A percentile compares a stretch with the other conserved stretches of the same genome.
Conservation (phyloP, 2,329 filamentous ascomycete species). For the Chaetomium sp. region DNA sequence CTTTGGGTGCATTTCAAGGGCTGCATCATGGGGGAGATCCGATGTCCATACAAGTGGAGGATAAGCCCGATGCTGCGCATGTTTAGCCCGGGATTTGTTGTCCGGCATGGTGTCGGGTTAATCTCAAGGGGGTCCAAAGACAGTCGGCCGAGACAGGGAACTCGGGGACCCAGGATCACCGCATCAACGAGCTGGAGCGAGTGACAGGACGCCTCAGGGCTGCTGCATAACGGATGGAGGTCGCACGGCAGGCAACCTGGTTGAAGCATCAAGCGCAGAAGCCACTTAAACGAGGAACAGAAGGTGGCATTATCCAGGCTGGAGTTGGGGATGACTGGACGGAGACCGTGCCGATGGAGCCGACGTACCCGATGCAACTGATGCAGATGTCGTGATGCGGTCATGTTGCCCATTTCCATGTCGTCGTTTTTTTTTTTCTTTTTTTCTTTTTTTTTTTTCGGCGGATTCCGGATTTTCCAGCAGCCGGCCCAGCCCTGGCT, state of each 20-base stretch:
- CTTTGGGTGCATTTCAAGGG: background rate
- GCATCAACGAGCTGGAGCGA: background rate
- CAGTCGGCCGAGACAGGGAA: background rate
- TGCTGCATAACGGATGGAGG: background rate
- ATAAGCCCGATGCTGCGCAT: background rate
- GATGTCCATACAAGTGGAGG: background rate
- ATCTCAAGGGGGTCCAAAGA: background rate
- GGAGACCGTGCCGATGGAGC: background rate
- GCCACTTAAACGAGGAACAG: background rate
- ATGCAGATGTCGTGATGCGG: background rate
- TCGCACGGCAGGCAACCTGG: background rate
- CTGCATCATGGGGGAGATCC: constrained; percentile 7
- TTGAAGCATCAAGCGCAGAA: background rate
- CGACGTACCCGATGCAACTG: background rate
- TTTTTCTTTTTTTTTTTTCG: background rate
- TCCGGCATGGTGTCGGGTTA: background rate
- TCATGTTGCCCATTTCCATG: background rate
- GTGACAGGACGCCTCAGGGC: background rate
- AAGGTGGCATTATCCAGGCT: background rate
- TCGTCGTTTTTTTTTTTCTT: background rate
- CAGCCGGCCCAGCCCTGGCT: background rate
- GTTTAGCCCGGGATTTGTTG: background rate
- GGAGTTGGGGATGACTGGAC: background rate
- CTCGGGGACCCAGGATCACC: background rate
- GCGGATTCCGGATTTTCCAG: background rate